Percentiles rank a stretch among this genome's conserved stretches.
Evolutionary conservation across 139 green algal species (phyloP).

Genomic region (Micractinium sp.): DNA sequence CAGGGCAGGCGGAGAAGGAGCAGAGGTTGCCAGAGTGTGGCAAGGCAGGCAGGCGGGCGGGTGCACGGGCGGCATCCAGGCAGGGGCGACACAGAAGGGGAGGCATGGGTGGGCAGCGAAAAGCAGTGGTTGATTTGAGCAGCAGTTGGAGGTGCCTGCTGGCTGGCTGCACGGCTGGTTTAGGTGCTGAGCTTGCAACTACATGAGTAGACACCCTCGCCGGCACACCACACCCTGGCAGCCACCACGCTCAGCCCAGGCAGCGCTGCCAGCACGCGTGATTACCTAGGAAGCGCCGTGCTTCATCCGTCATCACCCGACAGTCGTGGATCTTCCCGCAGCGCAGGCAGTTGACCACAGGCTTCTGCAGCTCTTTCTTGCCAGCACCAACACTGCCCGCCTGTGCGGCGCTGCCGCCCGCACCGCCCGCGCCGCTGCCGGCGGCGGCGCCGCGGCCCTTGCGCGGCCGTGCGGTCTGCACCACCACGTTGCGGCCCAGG

Average conservation of each 20-base stretch:
- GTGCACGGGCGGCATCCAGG: too few species aligned
- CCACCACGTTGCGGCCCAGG: constrained; percentile 33
- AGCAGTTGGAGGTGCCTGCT: too few species aligned
- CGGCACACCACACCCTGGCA: too few species aligned
- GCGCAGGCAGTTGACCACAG: constrained; percentile 84
- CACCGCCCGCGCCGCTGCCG: not conserved
- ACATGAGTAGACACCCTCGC: not conserved
- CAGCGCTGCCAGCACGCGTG: too few species aligned
- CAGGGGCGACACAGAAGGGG: too few species aligned
- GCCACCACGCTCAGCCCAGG: too few species aligned
- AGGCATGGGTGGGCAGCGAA: not conserved
- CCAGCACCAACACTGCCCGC: not conserved
- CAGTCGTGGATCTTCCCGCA: constrained; percentile 91
- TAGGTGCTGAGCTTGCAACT: not conserved
- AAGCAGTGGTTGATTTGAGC: too few species aligned
- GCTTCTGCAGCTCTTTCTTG: constrained; percentile 31
- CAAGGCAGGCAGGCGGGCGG: too few species aligned
- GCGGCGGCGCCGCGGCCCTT: not conserved
- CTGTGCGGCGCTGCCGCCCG: not conserved
- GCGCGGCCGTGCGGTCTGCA: not conserved
- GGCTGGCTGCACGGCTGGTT: too few species aligned
- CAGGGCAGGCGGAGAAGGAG: not conserved
- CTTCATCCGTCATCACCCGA: constrained; percentile 58
- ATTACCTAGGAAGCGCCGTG: constrained; percentile 70
- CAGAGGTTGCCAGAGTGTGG: not conserved